Evolutionary conservation across 169 alveolate species (phyloP).

Genomic region (Plasmodium sp.): DNA sequence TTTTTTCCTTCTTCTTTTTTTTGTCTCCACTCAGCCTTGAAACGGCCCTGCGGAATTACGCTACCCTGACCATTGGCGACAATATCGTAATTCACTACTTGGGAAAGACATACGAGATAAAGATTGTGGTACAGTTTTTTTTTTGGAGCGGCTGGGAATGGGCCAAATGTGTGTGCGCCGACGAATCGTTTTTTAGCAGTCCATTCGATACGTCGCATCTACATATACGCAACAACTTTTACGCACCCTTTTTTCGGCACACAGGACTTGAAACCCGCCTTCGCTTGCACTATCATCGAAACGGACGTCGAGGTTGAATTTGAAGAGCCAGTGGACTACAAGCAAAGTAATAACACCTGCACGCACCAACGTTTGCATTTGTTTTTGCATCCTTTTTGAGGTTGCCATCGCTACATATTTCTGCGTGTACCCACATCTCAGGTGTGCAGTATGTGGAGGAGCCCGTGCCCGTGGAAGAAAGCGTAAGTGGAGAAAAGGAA

Average conservation of each 20-base stretch:
- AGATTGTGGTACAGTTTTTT: conserved; percentile 87
- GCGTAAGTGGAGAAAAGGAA: conserved; percentile 35
- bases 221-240: conserved; percentile 1
- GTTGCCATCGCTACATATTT: not conserved
- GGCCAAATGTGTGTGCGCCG: not conserved
- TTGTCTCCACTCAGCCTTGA: conserved; percentile 81
- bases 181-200: not conserved
- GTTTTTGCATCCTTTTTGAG: not conserved
- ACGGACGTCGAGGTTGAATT: conserved; percentile 96
- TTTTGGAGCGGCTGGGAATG: not conserved
- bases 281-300: conserved; percentile 94
- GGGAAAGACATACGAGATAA: conserved; percentile 90
- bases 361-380: not conserved
- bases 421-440: not conserved
- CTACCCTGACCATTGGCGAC: conserved; percentile 94
- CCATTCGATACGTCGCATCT: not conserved
- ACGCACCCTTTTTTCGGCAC: not conserved
- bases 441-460: conserved; percentile 70
- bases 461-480: conserved; percentile 36
- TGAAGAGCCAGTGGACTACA: conserved; percentile 70
- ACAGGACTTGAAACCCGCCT: conserved; percentile 90
- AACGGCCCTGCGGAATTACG: conserved; percentile 92
- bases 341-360: conserved; percentile 16
- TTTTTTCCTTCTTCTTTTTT: not conserved
- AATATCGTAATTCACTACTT: conserved; percentile 91